Base-by-base conservation (phyloP, 1,284 basidiomycete genomes). In the Sporisorium graminicola region DNA sequence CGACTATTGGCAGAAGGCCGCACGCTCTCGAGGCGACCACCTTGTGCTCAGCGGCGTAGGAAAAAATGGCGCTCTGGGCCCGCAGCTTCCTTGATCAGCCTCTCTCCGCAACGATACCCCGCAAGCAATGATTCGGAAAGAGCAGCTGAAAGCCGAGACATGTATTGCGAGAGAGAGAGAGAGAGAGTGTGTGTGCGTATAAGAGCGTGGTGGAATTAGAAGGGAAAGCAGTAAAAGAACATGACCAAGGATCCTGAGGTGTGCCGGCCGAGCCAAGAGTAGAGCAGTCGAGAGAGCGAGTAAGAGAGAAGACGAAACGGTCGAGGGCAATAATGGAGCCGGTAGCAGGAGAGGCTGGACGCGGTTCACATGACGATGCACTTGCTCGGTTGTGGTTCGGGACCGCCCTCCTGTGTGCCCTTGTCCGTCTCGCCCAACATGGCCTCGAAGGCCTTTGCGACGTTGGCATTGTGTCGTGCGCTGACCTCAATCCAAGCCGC, bases 401-500 rank as follows among this genome's bases (percentile, higher is more conserved):
- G 74, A 8, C 80, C 82, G 33, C 76, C 78, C 35, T 78, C 79
- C 16, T 58, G 56, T 5, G 79, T 69, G 20, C 77, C 75, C 58
- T 78, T 73, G 44, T 85, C 84, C 22, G 82, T 84, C 74, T 85
- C 80, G 33, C 72, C 79, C 20, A 85, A 65, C 63, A 82, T 82
- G 3, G 82, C 65, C 62, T 85, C 84, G 55, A 85, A 85, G 10
- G 84, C 81, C 67, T 84, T 84, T 60, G 76, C 74, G 53, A 85
- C 81, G 40, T 85, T 85, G 18, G 78, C 78, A 50, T 84, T 83
- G 65, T 85, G 83, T 13, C 84, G 59, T 31, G 84, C 84, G 49
- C 78, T 81, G 20, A 82, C 79, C 66, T 85, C 84, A 65, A 83
- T 65, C 82, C 82, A 85, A 6, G 82, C 83, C 12, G 77, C 80